Percentiles rank a stretch among this genome's conserved stretches.
phyloP scores from a whole-genome alignment of 345 rosid species.

The Heritiera fomes region DNA sequence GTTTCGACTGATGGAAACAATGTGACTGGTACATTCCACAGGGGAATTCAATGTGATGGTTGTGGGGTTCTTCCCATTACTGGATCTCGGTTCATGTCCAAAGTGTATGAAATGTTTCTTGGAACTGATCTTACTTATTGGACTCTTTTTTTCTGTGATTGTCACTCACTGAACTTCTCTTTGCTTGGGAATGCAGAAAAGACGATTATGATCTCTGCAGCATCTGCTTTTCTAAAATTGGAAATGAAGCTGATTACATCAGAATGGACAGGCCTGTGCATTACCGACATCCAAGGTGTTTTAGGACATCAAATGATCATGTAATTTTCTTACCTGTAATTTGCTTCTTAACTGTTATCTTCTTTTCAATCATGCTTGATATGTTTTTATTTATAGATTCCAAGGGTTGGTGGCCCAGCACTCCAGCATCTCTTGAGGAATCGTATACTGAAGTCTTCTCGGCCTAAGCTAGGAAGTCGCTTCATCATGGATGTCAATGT shows the following conservation, averaged over 20 bases:
- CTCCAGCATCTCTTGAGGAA: slow-evolving; percentile 26
- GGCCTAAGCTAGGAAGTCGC: slow-evolving; percentile 70
- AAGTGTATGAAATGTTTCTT: slow-evolving; percentile 59
- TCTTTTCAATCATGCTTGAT: slow-evolving; percentile 11
- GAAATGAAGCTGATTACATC: slow-evolving; percentile 61
- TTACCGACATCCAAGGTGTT: slow-evolving; percentile 29
- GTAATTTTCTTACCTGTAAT: slow-evolving; percentile 21
- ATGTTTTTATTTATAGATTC: slow-evolving; percentile 27
- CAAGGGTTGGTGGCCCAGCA: slow-evolving; percentile 34
- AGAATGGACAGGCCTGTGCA: slow-evolving; percentile 67
- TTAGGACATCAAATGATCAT: slow-evolving; percentile 38
- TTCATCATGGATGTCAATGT: slow-evolving; percentile 83
- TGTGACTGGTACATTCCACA: slow-evolving; percentile 61
- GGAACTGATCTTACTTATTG: not conserved
- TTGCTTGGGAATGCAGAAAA: slow-evolving; percentile 47
- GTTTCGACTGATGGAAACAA: slow-evolving; percentile 25
- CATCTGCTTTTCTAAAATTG: slow-evolving; percentile 74
- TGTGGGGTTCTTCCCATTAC: slow-evolving; percentile 91
- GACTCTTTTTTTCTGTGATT: not conserved
- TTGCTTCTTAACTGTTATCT: slow-evolving; percentile 2
- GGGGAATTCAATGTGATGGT: slow-evolving; percentile 81
- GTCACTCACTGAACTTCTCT: not conserved
- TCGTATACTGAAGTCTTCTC: slow-evolving; percentile 36
- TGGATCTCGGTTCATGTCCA: slow-evolving; percentile 88
- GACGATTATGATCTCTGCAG: slow-evolving; percentile 88